phyloP scores from a whole-genome alignment of 345 rosid species.

The Moricandia moricandioides region DNA sequence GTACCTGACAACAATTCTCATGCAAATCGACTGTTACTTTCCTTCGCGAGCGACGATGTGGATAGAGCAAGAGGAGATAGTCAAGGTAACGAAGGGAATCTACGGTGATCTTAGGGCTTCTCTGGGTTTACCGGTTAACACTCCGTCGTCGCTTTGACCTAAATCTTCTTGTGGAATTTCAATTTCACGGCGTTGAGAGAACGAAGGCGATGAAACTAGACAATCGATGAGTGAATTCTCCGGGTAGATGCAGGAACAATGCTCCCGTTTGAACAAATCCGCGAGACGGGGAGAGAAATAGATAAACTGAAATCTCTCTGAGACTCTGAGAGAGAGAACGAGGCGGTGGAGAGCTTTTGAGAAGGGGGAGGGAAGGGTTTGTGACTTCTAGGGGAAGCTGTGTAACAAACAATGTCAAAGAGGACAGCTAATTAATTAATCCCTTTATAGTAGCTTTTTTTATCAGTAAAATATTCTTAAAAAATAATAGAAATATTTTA shows the following conservation, averaged over 20 bases:
- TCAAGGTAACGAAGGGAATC: not conserved
- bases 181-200: not conserved
- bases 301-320: not conserved
- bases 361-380: not conserved
- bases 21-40: not conserved
- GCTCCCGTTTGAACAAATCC: not conserved
- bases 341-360: not conserved
- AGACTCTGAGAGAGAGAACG: not conserved
- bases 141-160: constrained; percentile 8
- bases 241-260: constrained; percentile 4
- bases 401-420: not conserved
- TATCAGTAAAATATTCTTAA: no score
- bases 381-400: not conserved
- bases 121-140: not conserved
- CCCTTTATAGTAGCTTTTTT: no score
- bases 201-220: not conserved
- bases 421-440: no score
- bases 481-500: no score
- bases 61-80: not conserved
- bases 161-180: not conserved
- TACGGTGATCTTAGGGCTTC: constrained; percentile 14
- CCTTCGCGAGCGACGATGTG: not conserved
- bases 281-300: not conserved
- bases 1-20: constrained; percentile 20
- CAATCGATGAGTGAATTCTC: not conserved